These are phyloP conservation scores for Ogataea saltuana DNA, from an alignment of 805 yeast species.

Conservation along the genomic window DNA sequence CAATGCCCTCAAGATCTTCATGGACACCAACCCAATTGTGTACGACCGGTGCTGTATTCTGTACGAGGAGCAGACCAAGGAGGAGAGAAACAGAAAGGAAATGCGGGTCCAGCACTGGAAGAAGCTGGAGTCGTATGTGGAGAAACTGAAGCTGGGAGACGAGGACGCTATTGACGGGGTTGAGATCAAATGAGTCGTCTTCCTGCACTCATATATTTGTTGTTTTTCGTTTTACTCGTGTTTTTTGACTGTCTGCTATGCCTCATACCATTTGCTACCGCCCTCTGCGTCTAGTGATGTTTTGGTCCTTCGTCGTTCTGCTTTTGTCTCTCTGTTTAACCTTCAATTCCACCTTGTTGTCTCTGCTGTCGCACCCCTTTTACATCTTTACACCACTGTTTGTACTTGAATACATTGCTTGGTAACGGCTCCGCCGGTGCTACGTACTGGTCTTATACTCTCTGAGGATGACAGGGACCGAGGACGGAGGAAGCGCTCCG, in stretches of 20 bases:
- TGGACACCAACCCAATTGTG: conserved; percentile 88
- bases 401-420: background rate
- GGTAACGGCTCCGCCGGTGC: background rate
- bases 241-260: background rate
- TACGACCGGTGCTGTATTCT: conserved; percentile 91
- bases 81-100: conserved; percentile 62
- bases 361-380: background rate
- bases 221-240: background rate
- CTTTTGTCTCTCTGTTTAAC: conserved; percentile 2
- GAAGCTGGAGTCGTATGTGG: conserved; percentile 62
- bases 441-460: conserved; percentile 67
- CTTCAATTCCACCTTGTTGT: background rate
- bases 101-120: conserved; percentile 72
- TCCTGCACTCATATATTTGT: no score
- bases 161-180: conserved; percentile 48
- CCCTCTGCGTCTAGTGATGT: background rate
- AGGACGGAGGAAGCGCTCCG: conserved; percentile 96
- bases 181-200: conserved; percentile 44
- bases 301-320: conserved; percentile 2
- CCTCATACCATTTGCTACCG: background rate
- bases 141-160: conserved; percentile 33
- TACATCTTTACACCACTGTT: background rate
- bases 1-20: conserved; percentile 85
- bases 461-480: conserved; percentile 94
- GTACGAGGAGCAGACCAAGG: conserved; percentile 77